A percentile compares a stretch with the other conserved stretches of the same genome.
Conservation (phyloP, 208 protist genomes). For the Leishmania aethiopica region DNA sequence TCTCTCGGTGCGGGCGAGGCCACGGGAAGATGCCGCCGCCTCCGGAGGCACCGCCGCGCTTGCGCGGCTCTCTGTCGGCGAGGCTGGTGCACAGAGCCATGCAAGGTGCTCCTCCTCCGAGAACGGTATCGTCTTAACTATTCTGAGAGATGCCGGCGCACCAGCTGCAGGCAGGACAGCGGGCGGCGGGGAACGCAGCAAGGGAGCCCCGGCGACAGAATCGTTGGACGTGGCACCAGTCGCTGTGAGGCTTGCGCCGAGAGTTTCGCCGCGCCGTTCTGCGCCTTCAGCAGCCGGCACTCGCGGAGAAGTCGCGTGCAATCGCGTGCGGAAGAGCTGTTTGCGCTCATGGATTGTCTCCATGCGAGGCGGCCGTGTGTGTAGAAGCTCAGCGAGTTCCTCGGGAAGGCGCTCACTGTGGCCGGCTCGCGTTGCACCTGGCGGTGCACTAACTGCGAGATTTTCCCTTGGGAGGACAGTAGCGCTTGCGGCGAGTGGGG, state of each 20-base stretch:
- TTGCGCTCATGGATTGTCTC: slow-evolving; percentile 15
- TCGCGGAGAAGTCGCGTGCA: neutral
- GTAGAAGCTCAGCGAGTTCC: neutral
- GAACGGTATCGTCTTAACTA: slow-evolving; percentile 1
- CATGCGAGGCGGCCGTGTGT: neutral
- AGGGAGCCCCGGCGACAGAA: neutral
- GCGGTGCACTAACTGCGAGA: neutral
- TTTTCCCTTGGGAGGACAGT: no score
- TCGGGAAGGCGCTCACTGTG: neutral
- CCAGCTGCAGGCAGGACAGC: slow-evolving; percentile 3
- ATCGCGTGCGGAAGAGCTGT: neutral
- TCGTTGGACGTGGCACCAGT: neutral
- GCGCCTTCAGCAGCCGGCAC: neutral
- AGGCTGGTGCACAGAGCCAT: slow-evolving; percentile 10
- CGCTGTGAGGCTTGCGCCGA: neutral
- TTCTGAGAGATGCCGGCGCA: neutral
- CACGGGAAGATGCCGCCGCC: neutral
- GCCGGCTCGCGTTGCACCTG: neutral
- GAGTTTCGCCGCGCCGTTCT: neutral
- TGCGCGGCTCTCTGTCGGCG: neutral
- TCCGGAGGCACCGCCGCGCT: neutral
- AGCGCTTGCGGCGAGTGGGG: neutral
- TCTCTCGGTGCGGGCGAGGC: neutral
- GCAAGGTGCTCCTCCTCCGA: slow-evolving; percentile 20
- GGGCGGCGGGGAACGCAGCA: slow-evolving; percentile 6